Evolutionary conservation across 1,139 yeast genomes (phyloP).

Genomic region (Pichia sorboxylosa): DNA sequence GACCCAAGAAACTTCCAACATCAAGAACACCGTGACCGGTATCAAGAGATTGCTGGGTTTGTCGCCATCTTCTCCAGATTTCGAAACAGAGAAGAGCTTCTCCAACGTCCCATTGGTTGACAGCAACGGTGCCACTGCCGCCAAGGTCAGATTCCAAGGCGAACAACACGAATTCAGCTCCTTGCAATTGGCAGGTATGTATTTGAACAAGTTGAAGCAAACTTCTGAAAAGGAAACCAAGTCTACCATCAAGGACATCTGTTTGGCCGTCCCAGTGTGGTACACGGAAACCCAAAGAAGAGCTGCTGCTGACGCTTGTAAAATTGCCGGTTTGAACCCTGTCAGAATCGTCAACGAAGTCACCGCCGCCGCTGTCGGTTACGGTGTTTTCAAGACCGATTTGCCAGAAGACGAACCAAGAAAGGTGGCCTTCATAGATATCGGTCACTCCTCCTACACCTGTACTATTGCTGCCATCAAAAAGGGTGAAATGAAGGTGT

Average conservation of each 20-base stretch:
- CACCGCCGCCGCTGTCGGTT: slow-evolving; percentile 98
- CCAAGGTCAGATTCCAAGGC: slow-evolving; percentile 77
- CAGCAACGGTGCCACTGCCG: slow-evolving; percentile 57
- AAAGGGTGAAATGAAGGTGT: slow-evolving; percentile 89
- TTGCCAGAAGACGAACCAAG: slow-evolving; percentile 87
- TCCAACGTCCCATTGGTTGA: slow-evolving; percentile 62
- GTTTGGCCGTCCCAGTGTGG: slow-evolving; percentile 95
- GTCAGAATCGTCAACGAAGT: slow-evolving; percentile 94
- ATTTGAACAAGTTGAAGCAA: slow-evolving; percentile 77
- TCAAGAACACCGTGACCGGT: slow-evolving; percentile 92
- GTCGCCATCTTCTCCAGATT: slow-evolving; percentile 64
- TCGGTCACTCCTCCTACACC: slow-evolving; percentile 94
- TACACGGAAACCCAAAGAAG: slow-evolving; percentile 95
- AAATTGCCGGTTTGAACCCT: slow-evolving; percentile 93
- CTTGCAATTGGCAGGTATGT: slow-evolving; percentile 90
- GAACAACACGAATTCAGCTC: slow-evolving; percentile 71
- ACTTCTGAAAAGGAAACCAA: slow-evolving; percentile 76
- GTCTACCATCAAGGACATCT: slow-evolving; percentile 72
- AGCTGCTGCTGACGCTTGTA: slow-evolving; percentile 91
- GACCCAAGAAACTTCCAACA: slow-evolving; percentile 90
- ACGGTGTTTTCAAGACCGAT: slow-evolving; percentile 96
- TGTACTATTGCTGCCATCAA: slow-evolving; percentile 85
- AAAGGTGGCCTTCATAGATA: slow-evolving; percentile 86
- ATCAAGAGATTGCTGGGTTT: slow-evolving; percentile 86
- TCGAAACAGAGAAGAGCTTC: slow-evolving; percentile 61